phyloP scores from a whole-genome alignment of 1,284 basidiomycete genomes.

The Heterobasidion irregulare region DNA sequence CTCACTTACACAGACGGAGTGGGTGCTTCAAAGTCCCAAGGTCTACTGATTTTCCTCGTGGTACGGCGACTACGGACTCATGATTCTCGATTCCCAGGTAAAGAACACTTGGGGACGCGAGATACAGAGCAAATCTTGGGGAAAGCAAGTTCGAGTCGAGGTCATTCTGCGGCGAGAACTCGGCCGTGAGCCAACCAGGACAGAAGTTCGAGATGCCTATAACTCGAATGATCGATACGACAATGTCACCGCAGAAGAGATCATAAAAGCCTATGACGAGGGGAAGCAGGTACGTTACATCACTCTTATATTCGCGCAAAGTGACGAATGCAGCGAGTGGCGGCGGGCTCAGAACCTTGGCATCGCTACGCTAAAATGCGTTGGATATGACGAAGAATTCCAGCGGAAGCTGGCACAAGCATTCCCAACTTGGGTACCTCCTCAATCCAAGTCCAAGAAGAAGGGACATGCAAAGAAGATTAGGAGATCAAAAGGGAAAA shows the following conservation, averaged over 20 bases:
- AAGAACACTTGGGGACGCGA: conserved; percentile 6
- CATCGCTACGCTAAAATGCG: conserved; percentile 15
- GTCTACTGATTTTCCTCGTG: conserved; percentile 3
- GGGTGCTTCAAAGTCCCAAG: conserved; percentile 6
- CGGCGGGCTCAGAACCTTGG: conserved; percentile 9
- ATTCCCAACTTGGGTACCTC: not conserved
- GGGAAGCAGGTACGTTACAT: conserved; percentile 13
- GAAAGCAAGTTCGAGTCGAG: conserved; percentile 8
- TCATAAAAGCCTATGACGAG: conserved; percentile 12
- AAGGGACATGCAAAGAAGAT: not conserved
- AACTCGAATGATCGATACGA: not conserved
- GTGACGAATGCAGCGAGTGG: not conserved
- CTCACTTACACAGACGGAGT: conserved; percentile 13
- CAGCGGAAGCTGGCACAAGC: conserved; percentile 5
- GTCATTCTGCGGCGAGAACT: conserved; percentile 7
- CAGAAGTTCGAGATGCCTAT: conserved; percentile 6
- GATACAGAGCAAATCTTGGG: conserved; percentile 1
- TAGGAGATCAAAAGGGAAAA: not conserved
- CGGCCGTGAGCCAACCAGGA: conserved; percentile 9
- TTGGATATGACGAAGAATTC: conserved; percentile 16
- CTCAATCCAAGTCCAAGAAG: not conserved
- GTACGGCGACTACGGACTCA: not conserved
- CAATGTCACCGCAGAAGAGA: conserved; percentile 7
- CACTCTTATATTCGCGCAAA: not conserved
- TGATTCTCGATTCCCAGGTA: conserved; percentile 1